Evolutionary conservation across 75 land plant species (phyloP), one percentile per base, ranked within the genome.

Genomic region (Chamaecyparis obtusa): DNA sequence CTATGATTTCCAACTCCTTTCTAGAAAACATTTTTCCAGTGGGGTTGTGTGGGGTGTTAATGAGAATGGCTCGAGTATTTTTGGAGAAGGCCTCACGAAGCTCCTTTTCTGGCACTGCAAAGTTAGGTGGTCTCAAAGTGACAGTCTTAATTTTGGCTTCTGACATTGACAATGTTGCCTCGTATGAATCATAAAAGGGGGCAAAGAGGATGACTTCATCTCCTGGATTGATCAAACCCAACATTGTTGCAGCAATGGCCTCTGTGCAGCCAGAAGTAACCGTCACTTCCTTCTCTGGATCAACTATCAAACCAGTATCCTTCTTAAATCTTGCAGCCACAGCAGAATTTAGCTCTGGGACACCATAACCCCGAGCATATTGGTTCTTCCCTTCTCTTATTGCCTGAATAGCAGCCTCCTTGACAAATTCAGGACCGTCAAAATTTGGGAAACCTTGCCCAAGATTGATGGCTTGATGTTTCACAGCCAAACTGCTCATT

Each of bases 371-470:
- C 55, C 99, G 90, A 8, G 99, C 99, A 88, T 98, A 98, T 86
- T 98, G 99, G 75, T 98, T 98, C 74, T 94, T 96, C 14, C 99
- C 99, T 44, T 94, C 95, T 85, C 84, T 93, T 74, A 98, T 95
- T 84, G 99, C 98, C 82, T 94, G 94, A 79, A 98, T 95, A 27
- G 99, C 99, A 39, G 99, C 99, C 87, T 95, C 96, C 87, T 96
- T 96, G 46, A 98, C 94, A 87, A 96, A 98, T 7, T 96, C 97
- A 51, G 99, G 99, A 37, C 99, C 99, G 85, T 98, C 99, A 87
- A 98, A 98, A 84, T 98, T 97, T 15, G 99, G 99, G 55, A 98
- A 98, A 33, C 99, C 99, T 88, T 98, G 99, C 19, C 99, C 99
- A 30, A 98, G 94, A 87, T 98, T 98, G 82, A 98, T 91, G 19